A percentile compares a stretch with the other conserved stretches of the same genome.
Evolutionary conservation across 805 yeast genomes (phyloP).

Genomic region (Pichia deserticola): DNA sequence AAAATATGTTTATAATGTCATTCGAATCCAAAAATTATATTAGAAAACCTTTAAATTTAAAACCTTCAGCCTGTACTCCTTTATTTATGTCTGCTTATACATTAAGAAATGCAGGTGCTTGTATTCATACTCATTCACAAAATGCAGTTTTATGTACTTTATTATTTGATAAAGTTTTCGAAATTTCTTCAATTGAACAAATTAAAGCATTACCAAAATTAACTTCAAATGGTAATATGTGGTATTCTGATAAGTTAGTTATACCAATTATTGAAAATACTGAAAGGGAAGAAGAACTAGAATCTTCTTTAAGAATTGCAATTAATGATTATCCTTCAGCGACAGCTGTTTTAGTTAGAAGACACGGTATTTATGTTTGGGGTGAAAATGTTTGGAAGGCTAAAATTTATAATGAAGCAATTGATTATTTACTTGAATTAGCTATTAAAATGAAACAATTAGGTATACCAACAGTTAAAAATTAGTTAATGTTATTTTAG

Average conservation of each 20-base stretch:
- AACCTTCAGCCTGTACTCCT: slow-evolving; percentile 94
- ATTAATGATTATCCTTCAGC: slow-evolving; percentile 66
- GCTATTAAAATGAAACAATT: slow-evolving; percentile 74
- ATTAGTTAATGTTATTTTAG: slow-evolving; percentile 1
- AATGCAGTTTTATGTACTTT: slow-evolving; percentile 77
- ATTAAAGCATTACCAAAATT: slow-evolving; percentile 83
- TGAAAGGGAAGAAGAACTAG: slow-evolving; percentile 80
- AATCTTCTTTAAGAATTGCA: slow-evolving; percentile 55
- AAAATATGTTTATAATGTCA: slow-evolving; percentile 73
- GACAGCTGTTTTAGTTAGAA: slow-evolving; percentile 80
- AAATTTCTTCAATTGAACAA: slow-evolving; percentile 78
- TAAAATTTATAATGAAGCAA: slow-evolving; percentile 85
- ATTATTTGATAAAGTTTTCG: slow-evolving; percentile 62
- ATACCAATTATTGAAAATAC: slow-evolving; percentile 91
- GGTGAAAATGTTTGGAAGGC: slow-evolving; percentile 91
- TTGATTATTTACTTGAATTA: slow-evolving; percentile 79
- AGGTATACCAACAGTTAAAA: slow-evolving; percentile 48
- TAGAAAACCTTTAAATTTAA: slow-evolving; percentile 55
- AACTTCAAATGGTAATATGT: slow-evolving; percentile 58
- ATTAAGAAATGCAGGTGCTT: slow-evolving; percentile 74
- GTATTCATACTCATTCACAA: slow-evolving; percentile 92
- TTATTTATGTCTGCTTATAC: slow-evolving; percentile 65
- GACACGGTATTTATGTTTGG: slow-evolving; percentile 98
- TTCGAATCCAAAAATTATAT: slow-evolving; percentile 43
- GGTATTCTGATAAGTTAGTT: slow-evolving; percentile 64